These are phyloP conservation scores for Astrephomene gubernaculifera DNA, from an alignment of 139 green algal genomes.

Conservation along the genomic window DNA sequence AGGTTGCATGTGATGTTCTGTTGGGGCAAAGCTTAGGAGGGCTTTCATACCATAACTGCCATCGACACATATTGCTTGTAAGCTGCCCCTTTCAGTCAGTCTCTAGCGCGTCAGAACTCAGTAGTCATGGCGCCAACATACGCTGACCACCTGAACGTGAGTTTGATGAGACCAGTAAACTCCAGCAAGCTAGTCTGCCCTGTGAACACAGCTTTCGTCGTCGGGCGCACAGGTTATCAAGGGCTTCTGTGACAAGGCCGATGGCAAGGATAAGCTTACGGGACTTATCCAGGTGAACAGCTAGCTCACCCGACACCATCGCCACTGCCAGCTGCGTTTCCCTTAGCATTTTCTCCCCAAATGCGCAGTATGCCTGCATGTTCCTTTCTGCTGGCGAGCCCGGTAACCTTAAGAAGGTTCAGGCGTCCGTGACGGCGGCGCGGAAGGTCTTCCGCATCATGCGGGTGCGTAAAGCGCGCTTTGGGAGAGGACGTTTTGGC, in stretches of 20 bases:
- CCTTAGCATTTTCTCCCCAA: too few species aligned
- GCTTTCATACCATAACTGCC: too few species aligned
- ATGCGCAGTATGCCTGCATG: conserved; percentile 88
- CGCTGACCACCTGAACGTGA: not conserved
- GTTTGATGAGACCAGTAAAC: not conserved
- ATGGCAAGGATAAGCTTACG: conserved; percentile 95
- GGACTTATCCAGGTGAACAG: conserved; percentile 83
- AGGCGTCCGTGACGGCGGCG: conserved; percentile 86
- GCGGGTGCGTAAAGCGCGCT: conserved; percentile 58
- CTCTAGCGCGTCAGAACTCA: too few species aligned
- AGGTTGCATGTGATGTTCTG: too few species aligned
- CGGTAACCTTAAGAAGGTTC: conserved; percentile 88
- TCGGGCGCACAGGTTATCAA: conserved; percentile 73
- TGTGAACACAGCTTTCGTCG: too few species aligned
- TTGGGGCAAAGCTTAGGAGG: too few species aligned
- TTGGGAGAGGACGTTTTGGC: too few species aligned
- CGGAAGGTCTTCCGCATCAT: conserved; percentile 93
- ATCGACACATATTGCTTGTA: too few species aligned
- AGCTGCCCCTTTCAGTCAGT: too few species aligned
- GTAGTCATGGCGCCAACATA: not conserved
- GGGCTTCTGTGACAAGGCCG: conserved; percentile 86
- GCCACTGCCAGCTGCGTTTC: not conserved
- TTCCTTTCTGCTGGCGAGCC: conserved; percentile 87
- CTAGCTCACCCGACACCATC: not conserved
- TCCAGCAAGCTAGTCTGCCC: too few species aligned